Conservation (phyloP, 257 asterid species). For the Craterostigma plantagineum region DNA sequence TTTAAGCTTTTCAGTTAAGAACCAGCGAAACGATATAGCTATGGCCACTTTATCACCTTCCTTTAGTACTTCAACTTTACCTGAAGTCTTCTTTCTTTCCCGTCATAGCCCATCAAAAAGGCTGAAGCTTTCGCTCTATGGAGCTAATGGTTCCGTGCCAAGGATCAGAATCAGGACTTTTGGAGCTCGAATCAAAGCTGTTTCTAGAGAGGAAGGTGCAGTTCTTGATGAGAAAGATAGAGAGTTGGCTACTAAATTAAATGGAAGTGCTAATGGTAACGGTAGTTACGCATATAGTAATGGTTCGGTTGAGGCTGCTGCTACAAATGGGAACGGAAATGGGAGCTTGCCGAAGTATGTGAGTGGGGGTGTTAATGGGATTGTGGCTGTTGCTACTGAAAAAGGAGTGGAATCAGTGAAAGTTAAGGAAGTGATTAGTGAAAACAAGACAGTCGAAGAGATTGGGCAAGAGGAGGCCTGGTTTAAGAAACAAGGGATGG, state of each 20-base stretch:
- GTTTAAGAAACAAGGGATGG: constrained; percentile 25
- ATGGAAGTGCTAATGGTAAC: constrained; percentile 24
- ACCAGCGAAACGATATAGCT: not conserved
- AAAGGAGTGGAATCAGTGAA: constrained; percentile 13
- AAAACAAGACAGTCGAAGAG: constrained; percentile 34
- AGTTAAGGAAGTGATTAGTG: constrained; percentile 14
- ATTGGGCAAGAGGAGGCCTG: constrained; percentile 68
- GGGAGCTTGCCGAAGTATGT: constrained; percentile 23
- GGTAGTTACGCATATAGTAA: constrained; percentile 1
- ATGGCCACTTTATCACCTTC: constrained; percentile 21
- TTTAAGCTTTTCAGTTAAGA: constrained; percentile 1
- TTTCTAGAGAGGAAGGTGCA: constrained; percentile 18
- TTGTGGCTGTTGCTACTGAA: constrained; percentile 6
- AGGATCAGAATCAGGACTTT: constrained; percentile 3
- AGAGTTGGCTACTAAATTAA: constrained; percentile 15
- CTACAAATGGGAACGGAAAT: constrained; percentile 10
- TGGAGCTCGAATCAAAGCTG: constrained; percentile 13
- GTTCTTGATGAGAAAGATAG: constrained; percentile 22
- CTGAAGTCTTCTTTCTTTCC: constrained; percentile 16
- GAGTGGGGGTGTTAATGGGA: no score
- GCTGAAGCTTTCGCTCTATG: constrained; percentile 13
- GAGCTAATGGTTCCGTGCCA: constrained; percentile 1
- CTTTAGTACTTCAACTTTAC: constrained; percentile 14
- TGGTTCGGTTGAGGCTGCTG: constrained; percentile 9
- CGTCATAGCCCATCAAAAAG: constrained; percentile 13